These are phyloP conservation scores for Asterophora parasitica DNA, from an alignment of 768 basidiomycete genomes.

Conservation along the genomic window DNA sequence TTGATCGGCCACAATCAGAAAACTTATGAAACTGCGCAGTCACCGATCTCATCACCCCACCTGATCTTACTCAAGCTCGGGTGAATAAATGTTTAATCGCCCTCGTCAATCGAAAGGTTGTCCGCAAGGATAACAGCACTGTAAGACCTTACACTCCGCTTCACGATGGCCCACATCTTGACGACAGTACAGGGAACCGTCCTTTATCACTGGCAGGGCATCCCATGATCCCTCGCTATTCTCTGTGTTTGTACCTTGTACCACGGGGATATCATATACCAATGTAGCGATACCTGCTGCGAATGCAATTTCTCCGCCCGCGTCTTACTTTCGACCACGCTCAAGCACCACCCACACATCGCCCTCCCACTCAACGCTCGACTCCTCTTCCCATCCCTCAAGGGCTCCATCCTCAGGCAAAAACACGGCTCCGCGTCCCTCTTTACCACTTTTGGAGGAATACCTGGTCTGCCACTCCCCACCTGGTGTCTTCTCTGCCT, in stretches of 20 bases:
- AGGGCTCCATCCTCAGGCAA: slow-evolving; percentile 11
- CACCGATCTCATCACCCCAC: slow-evolving; percentile 67
- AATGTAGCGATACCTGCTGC: slow-evolving; percentile 2
- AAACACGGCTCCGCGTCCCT: not conserved
- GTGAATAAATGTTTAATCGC: slow-evolving; percentile 94
- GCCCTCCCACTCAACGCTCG: slow-evolving; percentile 9
- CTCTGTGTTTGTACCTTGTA: not conserved
- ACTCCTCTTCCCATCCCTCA: slow-evolving; percentile 9
- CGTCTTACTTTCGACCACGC: not conserved
- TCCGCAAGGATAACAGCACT: slow-evolving; percentile 66
- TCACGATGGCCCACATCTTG: not conserved
- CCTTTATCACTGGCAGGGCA: slow-evolving; percentile 67
- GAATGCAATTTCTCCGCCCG: not conserved
- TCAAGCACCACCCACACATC: slow-evolving; percentile 14
- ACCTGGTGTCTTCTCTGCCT: slow-evolving; percentile 6
- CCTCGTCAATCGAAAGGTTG: slow-evolving; percentile 81
- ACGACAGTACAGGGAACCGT: slow-evolving; percentile 49
- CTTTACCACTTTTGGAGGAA: not conserved
- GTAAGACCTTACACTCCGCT: slow-evolving; percentile 30
- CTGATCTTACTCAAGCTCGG: slow-evolving; percentile 83
- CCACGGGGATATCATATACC: not conserved
- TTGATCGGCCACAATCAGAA: not conserved
- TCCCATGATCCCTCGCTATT: slow-evolving; percentile 24
- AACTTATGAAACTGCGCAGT: slow-evolving; percentile 39
- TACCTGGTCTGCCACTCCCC: slow-evolving; percentile 8